Conservation (phyloP, 805 yeast genomes). For the Spathaspora girioi region DNA sequence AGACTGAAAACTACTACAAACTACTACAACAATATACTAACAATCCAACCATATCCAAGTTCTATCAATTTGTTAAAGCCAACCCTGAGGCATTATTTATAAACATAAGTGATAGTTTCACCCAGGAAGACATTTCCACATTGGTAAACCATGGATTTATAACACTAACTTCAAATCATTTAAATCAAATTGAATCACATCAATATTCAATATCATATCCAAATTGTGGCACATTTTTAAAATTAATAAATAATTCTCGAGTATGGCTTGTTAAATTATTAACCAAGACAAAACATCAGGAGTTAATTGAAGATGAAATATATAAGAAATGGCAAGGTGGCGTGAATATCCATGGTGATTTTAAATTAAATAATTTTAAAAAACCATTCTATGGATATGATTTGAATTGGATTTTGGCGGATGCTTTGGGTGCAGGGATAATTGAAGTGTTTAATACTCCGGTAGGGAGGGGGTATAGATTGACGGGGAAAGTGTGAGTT, state of each 20-base stretch:
- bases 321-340: constrained; percentile 47
- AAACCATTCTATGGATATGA: constrained; percentile 50
- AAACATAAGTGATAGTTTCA: constrained; percentile 16
- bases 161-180: constrained; percentile 43
- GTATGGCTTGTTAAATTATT: constrained; percentile 40
- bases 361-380: constrained; percentile 36
- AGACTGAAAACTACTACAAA: constrained; percentile 18
- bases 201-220: constrained; percentile 46
- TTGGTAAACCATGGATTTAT: constrained; percentile 42
- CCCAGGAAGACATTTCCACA: constrained; percentile 21
- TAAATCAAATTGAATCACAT: constrained; percentile 36
- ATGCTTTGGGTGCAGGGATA: constrained; percentile 49
- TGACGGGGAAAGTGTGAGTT: constrained; percentile 51
- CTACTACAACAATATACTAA: constrained; percentile 12
- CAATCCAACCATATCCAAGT: constrained; percentile 12
- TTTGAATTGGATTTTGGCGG: constrained; percentile 48
- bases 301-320: constrained; percentile 40
- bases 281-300: constrained; percentile 35
- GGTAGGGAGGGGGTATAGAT: constrained; percentile 56
- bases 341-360: constrained; percentile 16
- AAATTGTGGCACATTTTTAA: constrained; percentile 46
- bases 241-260: constrained; percentile 42
- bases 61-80: constrained; percentile 15
- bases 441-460: constrained; percentile 52
- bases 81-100: constrained; percentile 28